Conservation (phyloP, 2,329 filamentous ascomycete species). For the Gyromitra esculenta region DNA sequence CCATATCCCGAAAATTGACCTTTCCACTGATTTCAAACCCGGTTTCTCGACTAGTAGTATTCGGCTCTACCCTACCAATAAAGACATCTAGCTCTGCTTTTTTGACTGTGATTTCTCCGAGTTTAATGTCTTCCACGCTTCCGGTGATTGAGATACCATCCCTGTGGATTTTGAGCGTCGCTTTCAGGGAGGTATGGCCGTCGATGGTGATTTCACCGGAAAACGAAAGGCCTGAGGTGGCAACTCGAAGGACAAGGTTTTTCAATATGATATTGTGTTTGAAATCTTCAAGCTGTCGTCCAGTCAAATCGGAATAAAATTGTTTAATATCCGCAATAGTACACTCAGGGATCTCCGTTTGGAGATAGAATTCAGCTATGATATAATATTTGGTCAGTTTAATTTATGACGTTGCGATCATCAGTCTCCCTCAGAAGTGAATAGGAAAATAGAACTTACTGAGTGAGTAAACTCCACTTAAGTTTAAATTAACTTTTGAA, state of each 20-base stretch:
- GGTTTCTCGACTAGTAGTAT: conserved; percentile 45
- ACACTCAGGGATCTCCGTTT: conserved; percentile 26
- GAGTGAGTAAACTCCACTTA: conserved; percentile 38
- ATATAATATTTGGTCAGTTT: not conserved
- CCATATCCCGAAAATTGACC: conserved; percentile 42
- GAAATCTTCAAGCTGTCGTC: conserved; percentile 47
- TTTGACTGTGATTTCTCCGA: conserved; percentile 47
- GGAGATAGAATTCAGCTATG: conserved; percentile 36
- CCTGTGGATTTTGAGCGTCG: conserved; percentile 44
- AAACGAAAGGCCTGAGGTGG: conserved; percentile 37
- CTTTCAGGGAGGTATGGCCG: conserved; percentile 44
- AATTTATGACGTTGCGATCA: not conserved
- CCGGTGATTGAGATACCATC: conserved; percentile 52
- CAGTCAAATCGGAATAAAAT: conserved; percentile 52
- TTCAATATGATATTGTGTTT: conserved; percentile 49
- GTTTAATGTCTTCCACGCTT: conserved; percentile 40
- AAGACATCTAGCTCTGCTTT: conserved; percentile 49
- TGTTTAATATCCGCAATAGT: conserved; percentile 46
- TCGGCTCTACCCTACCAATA: conserved; percentile 41
- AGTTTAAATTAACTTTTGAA: conserved; percentile 17
- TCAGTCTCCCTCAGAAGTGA: not conserved
- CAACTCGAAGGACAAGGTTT: conserved; percentile 42
- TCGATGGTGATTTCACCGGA: conserved; percentile 47
- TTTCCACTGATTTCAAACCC: conserved; percentile 52
- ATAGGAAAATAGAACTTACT: conserved; percentile 6